These are phyloP conservation scores for Lipomyces kockii DNA, from an alignment of 805 yeast genomes.

Conservation along the genomic window DNA sequence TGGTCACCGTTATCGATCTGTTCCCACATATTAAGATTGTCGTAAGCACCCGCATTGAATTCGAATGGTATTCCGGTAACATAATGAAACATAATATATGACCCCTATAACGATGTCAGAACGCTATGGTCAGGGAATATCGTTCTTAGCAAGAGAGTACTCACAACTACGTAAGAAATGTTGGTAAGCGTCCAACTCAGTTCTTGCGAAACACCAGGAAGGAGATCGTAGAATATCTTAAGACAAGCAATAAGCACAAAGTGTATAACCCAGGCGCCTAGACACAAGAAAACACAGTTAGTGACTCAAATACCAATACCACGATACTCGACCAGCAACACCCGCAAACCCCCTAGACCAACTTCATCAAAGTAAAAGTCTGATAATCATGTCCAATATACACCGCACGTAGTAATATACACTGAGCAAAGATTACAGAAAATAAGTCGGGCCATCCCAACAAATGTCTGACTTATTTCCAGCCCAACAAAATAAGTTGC, in stretches of 20 bases:
- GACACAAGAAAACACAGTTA: neutral
- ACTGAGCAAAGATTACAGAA: neutral
- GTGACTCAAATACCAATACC: neutral
- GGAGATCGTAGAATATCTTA: constrained; percentile 74
- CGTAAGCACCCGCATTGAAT: constrained; percentile 95
- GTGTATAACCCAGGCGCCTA: constrained; percentile 87
- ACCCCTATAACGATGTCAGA: constrained; percentile 51
- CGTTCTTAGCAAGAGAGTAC: neutral
- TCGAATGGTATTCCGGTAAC: constrained; percentile 98
- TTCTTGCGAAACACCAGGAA: constrained; percentile 81
- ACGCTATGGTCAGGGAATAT: neutral
- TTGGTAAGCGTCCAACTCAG: constrained; percentile 94
- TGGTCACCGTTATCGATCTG: constrained; percentile 95
- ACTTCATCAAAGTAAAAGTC: neutral
- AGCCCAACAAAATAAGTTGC: neutral
- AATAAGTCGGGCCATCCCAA: neutral
- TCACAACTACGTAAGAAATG: constrained; percentile 71
- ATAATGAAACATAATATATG: constrained; percentile 94
- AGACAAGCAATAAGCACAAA: constrained; percentile 76
- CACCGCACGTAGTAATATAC: neutral
- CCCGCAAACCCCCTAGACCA: neutral
- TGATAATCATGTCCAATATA: neutral
- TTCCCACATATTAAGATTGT: constrained; percentile 97
- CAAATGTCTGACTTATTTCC: neutral
- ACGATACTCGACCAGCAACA: neutral